Evolutionary conservation across 2,329 filamentous ascomycete species (phyloP), one percentile per base, ranked within the genome.

Genomic region (Fusarium scirpi): DNA sequence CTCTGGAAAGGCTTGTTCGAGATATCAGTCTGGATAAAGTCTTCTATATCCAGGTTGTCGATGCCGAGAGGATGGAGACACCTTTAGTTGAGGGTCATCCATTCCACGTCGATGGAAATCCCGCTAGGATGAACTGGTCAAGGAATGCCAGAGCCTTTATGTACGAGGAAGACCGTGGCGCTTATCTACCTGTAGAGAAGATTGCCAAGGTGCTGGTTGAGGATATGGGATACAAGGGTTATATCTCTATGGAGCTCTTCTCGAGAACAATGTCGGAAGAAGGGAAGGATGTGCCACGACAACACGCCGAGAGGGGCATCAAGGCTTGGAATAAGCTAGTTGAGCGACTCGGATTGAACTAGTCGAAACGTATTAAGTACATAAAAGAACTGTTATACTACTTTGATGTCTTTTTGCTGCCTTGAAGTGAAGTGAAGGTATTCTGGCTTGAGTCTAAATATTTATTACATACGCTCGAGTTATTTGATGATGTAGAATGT

Each of bases 221-320:
- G 1, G 43, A 64, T 30, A 30, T 64, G 29, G 59, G 59, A 0
- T 64, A 64, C 3, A 64, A 45, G 3, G 59, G 61, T 15, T 64
- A 64, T 29, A 38, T 64, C 0, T 64, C 59, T 1, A 64, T 64
- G 59, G 61, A 64, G 9, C 22, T 64, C 7, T 64, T 64, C 15
- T 64, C 61, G 2, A 46, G 61, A n/a, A 64, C 61, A 9, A 64
- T 64, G 59, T 4, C 48, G 1, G 58, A 58, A 22, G 29, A 64
- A 24, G 59, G 59, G 1, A 15, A 64, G 5, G 38, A 64, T 15
- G 49, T 64, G 3, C 44, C 61, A 1, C 45, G n/a, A 7, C 38
- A 45, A 2, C 61, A 64, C 16, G 61, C 61, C 0, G 24, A 64
- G 29, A 63, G 61, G 2, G 59, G 61, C 0, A 64, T 64, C 0